Percentiles rank a stretch among this genome's conserved stretches.
phyloP scores from a whole-genome alignment of 805 yeast genomes.

The Candida saitoana region DNA sequence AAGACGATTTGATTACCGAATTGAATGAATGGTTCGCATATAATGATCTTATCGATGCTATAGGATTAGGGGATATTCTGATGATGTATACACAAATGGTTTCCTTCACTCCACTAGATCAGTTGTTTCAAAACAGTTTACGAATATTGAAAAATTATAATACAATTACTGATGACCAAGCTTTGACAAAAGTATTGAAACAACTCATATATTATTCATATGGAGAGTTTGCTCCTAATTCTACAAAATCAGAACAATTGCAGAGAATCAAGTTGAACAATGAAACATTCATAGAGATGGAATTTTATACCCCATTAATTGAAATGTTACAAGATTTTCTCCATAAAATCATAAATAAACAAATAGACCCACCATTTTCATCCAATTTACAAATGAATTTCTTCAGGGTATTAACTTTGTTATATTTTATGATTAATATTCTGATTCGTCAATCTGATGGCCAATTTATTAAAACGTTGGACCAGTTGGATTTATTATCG shows the following conservation, averaged over 20 bases:
- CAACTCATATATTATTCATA: slow-evolving; percentile 21
- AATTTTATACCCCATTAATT: slow-evolving; percentile 7
- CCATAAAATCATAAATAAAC: background rate
- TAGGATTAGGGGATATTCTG: slow-evolving; percentile 14
- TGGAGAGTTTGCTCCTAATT: slow-evolving; percentile 19
- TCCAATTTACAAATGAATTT: slow-evolving; percentile 12
- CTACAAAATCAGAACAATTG: slow-evolving; percentile 9
- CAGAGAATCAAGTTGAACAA: slow-evolving; percentile 12
- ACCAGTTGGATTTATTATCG: slow-evolving; percentile 37
- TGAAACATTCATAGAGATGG: slow-evolving; percentile 6
- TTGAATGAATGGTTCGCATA: slow-evolving; percentile 37
- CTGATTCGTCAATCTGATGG: slow-evolving; percentile 12
- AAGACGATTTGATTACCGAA: slow-evolving; percentile 23
- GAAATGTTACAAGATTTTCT: slow-evolving; percentile 6
- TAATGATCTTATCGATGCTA: slow-evolving; percentile 24
- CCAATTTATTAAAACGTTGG: slow-evolving; percentile 18
- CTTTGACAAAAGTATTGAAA: slow-evolving; percentile 5
- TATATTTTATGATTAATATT: slow-evolving; percentile 30
- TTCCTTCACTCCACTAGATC: background rate
- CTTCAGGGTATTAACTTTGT: slow-evolving; percentile 29
- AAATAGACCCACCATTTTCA: slow-evolving; percentile 1
- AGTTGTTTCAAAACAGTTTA: background rate
- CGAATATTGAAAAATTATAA: background rate
- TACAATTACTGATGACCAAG: background rate
- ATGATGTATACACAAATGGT: slow-evolving; percentile 6